Percentiles rank a stretch among this genome's conserved stretches.
Conservation (phyloP, 768 basidiomycete species). For the Trametes cinnabarina region DNA sequence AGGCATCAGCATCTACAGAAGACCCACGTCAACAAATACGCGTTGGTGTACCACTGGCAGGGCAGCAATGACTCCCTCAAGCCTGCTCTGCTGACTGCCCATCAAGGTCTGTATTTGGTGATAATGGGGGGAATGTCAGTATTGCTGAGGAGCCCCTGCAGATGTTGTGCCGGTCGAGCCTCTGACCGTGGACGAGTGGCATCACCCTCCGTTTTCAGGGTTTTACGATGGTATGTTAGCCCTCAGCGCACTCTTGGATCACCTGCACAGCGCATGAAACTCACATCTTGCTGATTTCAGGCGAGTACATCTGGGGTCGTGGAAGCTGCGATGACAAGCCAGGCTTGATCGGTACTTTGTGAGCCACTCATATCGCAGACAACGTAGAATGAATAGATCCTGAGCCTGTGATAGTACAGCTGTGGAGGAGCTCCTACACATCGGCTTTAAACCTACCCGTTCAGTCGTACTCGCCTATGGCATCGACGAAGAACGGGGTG, state of each 20-base stretch:
- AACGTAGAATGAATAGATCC: not conserved
- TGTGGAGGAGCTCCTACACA: slow-evolving; percentile 44
- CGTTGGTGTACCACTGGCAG: slow-evolving; percentile 70
- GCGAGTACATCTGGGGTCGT: slow-evolving; percentile 72
- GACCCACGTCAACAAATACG: slow-evolving; percentile 75
- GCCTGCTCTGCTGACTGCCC: slow-evolving; percentile 66
- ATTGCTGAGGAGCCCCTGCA: slow-evolving; percentile 15
- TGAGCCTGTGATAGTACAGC: slow-evolving; percentile 30
- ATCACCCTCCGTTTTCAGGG: slow-evolving; percentile 58
- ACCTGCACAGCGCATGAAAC: not conserved
- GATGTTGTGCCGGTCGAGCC: slow-evolving; percentile 65
- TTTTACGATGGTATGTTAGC: slow-evolving; percentile 45
- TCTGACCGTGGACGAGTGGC: slow-evolving; percentile 49
- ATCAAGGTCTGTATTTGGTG: slow-evolving; percentile 47
- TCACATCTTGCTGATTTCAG: slow-evolving; percentile 27
- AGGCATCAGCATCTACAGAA: slow-evolving; percentile 60
- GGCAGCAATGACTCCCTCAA: slow-evolving; percentile 62
- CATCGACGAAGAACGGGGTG: slow-evolving; percentile 50
- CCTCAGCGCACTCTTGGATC: not conserved
- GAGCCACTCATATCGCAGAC: not conserved
- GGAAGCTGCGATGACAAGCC: slow-evolving; percentile 76
- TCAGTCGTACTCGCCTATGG: slow-evolving; percentile 40
- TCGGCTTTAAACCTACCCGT: slow-evolving; percentile 46
- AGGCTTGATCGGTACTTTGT: slow-evolving; percentile 69
- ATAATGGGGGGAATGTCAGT: not conserved